phyloP scores from a whole-genome alignment of 164 flowering plant species.

The Tinospora cordifolia region DNA sequence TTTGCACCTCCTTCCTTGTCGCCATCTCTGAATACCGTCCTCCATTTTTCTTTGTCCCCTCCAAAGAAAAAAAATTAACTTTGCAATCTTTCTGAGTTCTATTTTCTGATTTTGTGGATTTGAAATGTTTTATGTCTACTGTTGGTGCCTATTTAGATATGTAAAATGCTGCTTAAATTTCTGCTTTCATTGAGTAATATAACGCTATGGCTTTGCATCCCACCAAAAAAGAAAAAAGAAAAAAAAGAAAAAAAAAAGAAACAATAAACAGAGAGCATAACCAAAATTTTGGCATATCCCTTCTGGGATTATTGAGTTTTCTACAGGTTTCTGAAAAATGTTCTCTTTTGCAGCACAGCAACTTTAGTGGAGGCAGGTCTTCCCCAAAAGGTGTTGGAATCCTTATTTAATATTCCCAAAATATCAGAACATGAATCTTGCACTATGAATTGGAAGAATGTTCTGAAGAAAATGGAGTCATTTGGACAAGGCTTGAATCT shows the following conservation, averaged over 20 bases:
- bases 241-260: background rate
- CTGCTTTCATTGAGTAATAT: background rate
- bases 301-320: conserved; percentile 29
- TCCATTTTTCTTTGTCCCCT: too few species aligned
- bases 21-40: too few species aligned
- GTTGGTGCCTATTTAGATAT: too few species aligned
- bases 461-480: conserved; percentile 61
- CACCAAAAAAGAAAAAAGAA: background rate
- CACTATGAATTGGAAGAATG: conserved; percentile 77
- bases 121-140: too few species aligned
- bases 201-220: background rate
- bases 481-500: conserved; percentile 40
- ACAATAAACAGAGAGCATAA: too few species aligned
- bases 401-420: conserved; percentile 58
- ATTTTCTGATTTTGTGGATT: too few species aligned
- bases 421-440: conserved; percentile 51
- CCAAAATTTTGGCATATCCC: conserved; percentile 8
- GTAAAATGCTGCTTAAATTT: background rate
- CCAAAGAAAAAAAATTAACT: too few species aligned
- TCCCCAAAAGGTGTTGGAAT: conserved; percentile 62
- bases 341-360: conserved; percentile 17
- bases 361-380: conserved; percentile 31
- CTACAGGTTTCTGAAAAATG: conserved; percentile 29
- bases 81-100: too few species aligned
- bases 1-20: too few species aligned